Percentiles rank a stretch among this genome's conserved stretches.
Evolutionary conservation across 768 basidiomycete species (phyloP).

Genomic region (Collybia sp.): DNA sequence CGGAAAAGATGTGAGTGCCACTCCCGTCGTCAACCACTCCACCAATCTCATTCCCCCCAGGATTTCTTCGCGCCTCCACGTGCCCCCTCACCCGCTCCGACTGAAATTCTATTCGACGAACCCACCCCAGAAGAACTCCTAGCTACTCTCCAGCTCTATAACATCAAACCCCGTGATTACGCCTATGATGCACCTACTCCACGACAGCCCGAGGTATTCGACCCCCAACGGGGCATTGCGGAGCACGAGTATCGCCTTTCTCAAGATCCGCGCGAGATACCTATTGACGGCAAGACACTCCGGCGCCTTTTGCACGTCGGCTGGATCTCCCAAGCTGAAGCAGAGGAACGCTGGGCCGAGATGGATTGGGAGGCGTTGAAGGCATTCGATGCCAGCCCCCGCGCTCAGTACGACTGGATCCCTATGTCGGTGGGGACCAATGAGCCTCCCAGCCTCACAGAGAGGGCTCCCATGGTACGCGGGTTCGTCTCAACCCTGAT

Average conservation of each 20-base stretch:
- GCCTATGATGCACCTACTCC: constrained; percentile 18
- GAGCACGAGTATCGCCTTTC: constrained; percentile 36
- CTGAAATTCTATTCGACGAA: constrained; percentile 27
- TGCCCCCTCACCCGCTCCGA: constrained; percentile 27
- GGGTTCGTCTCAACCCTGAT: too few relatives aligned
- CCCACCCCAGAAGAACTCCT: constrained; percentile 29
- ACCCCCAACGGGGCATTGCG: constrained; percentile 29
- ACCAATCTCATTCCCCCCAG: background rate
- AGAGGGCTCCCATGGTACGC: constrained; percentile 1
- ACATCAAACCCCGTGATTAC: constrained; percentile 39
- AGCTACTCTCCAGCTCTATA: constrained; percentile 16
- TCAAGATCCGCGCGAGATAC: constrained; percentile 18
- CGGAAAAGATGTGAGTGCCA: background rate
- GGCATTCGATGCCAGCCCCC: constrained; percentile 17
- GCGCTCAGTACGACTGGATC: constrained; percentile 4
- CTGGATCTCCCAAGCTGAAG: constrained; percentile 33
- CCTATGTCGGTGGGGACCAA: constrained; percentile 4
- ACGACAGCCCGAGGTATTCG: constrained; percentile 27
- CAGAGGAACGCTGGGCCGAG: constrained; percentile 18
- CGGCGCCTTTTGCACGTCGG: constrained; percentile 31
- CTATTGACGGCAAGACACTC: constrained; percentile 32
- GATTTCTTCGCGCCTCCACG: constrained; percentile 5
- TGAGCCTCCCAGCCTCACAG: constrained; percentile 9
- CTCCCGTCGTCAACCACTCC: background rate
- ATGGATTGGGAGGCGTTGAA: constrained; percentile 31